A percentile compares a stretch with the other conserved stretches of the same genome.
Evolutionary conservation across 1,284 basidiomycete species (phyloP).

Genomic region (Cystobasidium pallidum): DNA sequence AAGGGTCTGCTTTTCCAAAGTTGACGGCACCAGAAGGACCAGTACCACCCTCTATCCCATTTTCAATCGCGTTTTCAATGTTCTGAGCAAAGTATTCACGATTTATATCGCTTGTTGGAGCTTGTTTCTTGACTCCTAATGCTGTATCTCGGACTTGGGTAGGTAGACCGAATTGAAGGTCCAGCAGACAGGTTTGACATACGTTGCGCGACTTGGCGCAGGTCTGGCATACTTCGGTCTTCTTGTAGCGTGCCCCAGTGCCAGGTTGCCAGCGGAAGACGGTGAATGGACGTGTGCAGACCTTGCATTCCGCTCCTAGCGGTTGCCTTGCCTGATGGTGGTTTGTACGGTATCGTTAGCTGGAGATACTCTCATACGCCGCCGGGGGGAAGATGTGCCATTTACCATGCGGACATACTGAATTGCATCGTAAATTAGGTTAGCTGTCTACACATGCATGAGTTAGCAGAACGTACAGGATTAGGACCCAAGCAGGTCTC

Average conservation of each 20-base stretch:
- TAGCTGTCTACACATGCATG: no score
- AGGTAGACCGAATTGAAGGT: constrained; percentile 89
- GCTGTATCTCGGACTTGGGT: constrained; percentile 98
- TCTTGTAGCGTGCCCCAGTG: constrained; percentile 86
- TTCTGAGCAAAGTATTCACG: constrained; percentile 95
- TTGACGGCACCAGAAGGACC: constrained; percentile 51
- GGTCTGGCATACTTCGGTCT: constrained; percentile 97
- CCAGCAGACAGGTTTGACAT: constrained; percentile 96
- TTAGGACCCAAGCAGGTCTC: constrained; percentile 65
- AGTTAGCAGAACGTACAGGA: constrained; percentile 67
- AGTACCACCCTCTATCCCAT: constrained; percentile 47
- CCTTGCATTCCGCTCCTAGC: constrained; percentile 90
- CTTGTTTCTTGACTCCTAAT: constrained; percentile 75
- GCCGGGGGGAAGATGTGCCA: no score
- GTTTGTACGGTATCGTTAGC: constrained; percentile 51
- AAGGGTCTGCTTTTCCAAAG: constrained; percentile 54
- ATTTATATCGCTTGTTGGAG: constrained; percentile 94
- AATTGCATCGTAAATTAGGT: no score
- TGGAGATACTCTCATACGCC: no score
- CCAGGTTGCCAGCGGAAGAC: constrained; percentile 99
- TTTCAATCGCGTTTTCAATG: constrained; percentile 48
- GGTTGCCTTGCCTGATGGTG: constrained; percentile 86
- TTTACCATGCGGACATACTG: constrained; percentile 73
- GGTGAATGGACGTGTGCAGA: constrained; percentile 82
- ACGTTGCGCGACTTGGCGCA: constrained; percentile 99